Conservation (phyloP, 2,329 filamentous ascomycete species). For the Chaetoscypha palmicola region DNA sequence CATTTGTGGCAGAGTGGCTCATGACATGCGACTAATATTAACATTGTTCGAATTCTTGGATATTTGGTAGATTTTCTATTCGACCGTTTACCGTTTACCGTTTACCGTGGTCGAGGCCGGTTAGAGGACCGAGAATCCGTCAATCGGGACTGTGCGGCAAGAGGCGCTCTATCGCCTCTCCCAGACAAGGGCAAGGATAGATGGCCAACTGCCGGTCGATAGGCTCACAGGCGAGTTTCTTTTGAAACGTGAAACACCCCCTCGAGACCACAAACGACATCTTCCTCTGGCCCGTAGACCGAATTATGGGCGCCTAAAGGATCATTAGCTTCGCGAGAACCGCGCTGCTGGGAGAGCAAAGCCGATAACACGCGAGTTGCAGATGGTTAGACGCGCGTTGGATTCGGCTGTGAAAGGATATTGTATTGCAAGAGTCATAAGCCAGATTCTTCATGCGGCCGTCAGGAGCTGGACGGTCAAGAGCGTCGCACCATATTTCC, state of each 20-base stretch:
- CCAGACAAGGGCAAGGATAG: slow-evolving; percentile 1
- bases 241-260: slow-evolving; percentile 4
- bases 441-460: no score
- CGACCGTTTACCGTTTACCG: background rate
- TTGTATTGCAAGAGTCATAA: no score
- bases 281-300: background rate
- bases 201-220: slow-evolving; percentile 1
- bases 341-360: background rate
- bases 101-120: background rate
- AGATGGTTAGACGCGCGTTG: background rate
- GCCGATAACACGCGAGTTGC: background rate
- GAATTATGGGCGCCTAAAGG: slow-evolving; percentile 1
- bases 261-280: background rate
- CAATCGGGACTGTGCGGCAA: slow-evolving; percentile 1
- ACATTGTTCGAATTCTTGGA: background rate
- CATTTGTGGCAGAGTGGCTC: background rate
- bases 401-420: no score
- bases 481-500: no score
- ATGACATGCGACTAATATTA: background rate
- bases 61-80: background rate
- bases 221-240: background rate
- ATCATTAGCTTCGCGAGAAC: background rate
- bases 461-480: no score
- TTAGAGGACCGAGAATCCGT: background rate
- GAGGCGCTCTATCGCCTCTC: slow-evolving; percentile 4